Conservation (phyloP, 139 green algal species). For the Auxenochlorella pyrenoidosa region DNA sequence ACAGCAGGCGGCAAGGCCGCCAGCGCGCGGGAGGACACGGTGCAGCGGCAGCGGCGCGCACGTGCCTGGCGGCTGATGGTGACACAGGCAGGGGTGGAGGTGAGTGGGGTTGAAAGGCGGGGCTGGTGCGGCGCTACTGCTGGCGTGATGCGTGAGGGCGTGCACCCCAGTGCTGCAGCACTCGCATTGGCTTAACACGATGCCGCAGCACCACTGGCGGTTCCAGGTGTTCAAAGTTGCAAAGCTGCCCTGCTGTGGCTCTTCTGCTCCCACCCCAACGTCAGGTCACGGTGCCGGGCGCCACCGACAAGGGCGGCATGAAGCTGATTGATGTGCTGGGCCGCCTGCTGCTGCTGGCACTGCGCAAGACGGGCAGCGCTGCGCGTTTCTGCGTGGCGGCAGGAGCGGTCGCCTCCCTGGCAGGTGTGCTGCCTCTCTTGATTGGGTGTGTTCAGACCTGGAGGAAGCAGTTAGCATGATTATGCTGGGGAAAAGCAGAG, state of each 20-base stretch:
- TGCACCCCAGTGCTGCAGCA: neutral
- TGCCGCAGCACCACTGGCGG: neutral
- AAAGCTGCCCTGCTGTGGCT: neutral
- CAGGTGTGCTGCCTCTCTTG: neutral
- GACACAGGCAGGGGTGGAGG: slow-evolving; percentile 43
- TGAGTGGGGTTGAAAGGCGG: neutral
- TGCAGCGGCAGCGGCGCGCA: slow-evolving; percentile 45
- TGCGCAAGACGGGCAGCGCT: slow-evolving; percentile 42
- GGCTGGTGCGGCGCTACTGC: neutral
- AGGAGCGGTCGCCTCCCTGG: slow-evolving; percentile 30
- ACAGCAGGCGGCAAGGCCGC: neutral
- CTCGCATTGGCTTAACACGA: too few species aligned
- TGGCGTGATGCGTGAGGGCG: neutral
- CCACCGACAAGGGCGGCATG: slow-evolving; percentile 15
- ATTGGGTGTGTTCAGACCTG: neutral
- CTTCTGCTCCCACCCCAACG: neutral
- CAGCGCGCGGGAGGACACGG: slow-evolving; percentile 39
- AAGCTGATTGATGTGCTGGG: slow-evolving; percentile 46
- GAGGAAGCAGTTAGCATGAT: too few species aligned
- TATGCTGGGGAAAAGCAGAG: too few species aligned
- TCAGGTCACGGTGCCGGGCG: slow-evolving; percentile 36
- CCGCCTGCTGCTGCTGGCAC: slow-evolving; percentile 48
- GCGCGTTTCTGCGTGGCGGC: slow-evolving; percentile 39
- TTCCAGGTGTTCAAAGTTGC: neutral
- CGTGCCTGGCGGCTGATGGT: slow-evolving; percentile 76